Base-by-base conservation (phyloP, 1,139 yeast species). In the Sugiyamaella japonica region DNA sequence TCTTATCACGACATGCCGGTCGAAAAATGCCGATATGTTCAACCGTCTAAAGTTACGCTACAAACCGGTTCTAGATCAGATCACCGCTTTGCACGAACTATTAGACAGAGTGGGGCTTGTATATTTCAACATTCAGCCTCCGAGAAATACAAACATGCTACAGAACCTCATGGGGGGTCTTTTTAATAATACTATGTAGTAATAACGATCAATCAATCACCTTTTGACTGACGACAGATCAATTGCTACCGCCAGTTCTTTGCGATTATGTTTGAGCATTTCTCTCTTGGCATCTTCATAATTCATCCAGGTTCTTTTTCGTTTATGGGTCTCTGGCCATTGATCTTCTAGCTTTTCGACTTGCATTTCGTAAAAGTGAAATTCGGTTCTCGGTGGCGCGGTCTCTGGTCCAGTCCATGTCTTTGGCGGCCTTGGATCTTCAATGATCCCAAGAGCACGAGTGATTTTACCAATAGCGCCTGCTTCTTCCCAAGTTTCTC, bases 401-500 rank as follows among this genome's bases (percentile, higher is more conserved):
- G 59, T 50, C 7, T 53, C 58, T 7, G 78, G 77, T 40, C 74
- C 75, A 48, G 78, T 76, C 6, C 88, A 86, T 2, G 82, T 79
- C 69, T 83, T 81, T 39, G 79, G 76, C 7, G 89, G 89, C 56
- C 96, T 70, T 64, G 79, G 75, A 66, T 89, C 97, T 52, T 78
- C 79, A 25, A 88, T 85, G 1, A 79, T 74, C 0, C 93, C 95
- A 45, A 91, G 72, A 57, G 76, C 76, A 47, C 66, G 63, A 1
- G 75, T 63, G 12, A 89, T 77, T 15, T 69, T 73, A 3, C 97
- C 96, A 42, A 80, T 80, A 29, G 86, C 88, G 0, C 99, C 99
- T 0, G 96, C 95, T 70, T 93, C 99, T 70, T 93, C 99, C 99
- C 99, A 93, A 0, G 96, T 88, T 69, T 93, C 99, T 56, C 99